These are phyloP conservation scores for Hirsutella rhossiliensis DNA, from an alignment of 2,329 filamentous ascomycete species.

Conservation along the genomic window DNA sequence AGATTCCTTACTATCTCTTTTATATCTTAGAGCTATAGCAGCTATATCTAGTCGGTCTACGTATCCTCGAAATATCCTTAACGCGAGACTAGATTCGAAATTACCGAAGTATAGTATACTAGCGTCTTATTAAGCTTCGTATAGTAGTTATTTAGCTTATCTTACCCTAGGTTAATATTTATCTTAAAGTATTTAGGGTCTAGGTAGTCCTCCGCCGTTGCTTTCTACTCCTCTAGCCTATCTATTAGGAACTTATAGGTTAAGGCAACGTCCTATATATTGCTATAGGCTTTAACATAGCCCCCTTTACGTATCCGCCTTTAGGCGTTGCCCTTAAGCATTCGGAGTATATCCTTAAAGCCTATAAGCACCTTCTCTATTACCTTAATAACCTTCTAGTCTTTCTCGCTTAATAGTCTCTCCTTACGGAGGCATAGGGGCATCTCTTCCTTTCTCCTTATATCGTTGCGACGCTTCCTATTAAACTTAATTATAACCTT, in stretches of 20 bases:
- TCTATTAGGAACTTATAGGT: no score
- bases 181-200: no score
- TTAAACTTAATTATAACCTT: no score
- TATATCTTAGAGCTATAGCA: neutral
- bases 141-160: no score
- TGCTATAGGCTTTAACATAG: neutral
- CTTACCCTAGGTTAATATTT: neutral
- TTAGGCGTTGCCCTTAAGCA: neutral
- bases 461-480: neutral
- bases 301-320: neutral
- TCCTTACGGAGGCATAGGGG: neutral
- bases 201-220: no score
- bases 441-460: no score
- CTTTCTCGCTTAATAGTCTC: neutral
- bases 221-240: no score
- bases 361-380: neutral
- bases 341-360: neutral
- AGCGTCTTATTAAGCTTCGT: neutral
- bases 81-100: constrained; percentile 1
- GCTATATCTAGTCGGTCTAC: neutral
- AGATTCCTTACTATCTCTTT: neutral
- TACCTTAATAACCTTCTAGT: neutral
- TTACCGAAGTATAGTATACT: neutral
- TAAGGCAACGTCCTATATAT: no score
- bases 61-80: constrained; percentile 1